Percentiles rank a stretch among this genome's conserved stretches.
Conservation (phyloP, 805 yeast species). For the Yarrowia porcina region DNA sequence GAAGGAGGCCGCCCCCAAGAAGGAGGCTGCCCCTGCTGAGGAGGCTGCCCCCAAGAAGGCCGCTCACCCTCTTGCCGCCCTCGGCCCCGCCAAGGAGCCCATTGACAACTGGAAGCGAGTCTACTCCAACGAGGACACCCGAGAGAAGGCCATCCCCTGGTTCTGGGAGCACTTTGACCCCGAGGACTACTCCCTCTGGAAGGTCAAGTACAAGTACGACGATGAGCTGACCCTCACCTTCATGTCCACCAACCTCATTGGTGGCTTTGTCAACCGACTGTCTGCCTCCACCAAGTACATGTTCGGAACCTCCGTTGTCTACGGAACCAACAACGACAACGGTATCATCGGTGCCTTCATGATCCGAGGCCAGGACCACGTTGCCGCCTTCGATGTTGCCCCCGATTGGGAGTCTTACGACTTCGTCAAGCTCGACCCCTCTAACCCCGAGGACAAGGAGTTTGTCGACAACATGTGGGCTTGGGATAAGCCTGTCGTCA, state of each 20-base stretch:
- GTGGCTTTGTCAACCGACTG: constrained; percentile 97
- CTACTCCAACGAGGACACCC: constrained; percentile 96
- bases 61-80: constrained; percentile 85
- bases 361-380: constrained; percentile 88
- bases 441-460: constrained; percentile 71
- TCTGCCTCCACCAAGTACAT: constrained; percentile 87
- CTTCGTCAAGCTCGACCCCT: constrained; percentile 76
- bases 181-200: constrained; percentile 91
- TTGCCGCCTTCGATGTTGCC: constrained; percentile 95
- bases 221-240: constrained; percentile 95
- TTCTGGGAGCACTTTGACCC: constrained; percentile 96
- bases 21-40: constrained; percentile 35
- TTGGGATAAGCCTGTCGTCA: constrained; percentile 90
- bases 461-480: constrained; percentile 92
- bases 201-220: constrained; percentile 94
- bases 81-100: constrained; percentile 67
- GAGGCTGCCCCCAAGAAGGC: constrained; percentile 64
- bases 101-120: constrained; percentile 94
- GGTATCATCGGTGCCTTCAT: constrained; percentile 95
- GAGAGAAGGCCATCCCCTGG: constrained; percentile 92
- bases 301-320: constrained; percentile 91
- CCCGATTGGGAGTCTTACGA: constrained; percentile 98
- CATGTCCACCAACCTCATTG: constrained; percentile 97
- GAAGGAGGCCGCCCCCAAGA: constrained; percentile 42
- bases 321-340: constrained; percentile 98